Percentiles rank a stretch among this genome's conserved stretches.
Conservation (phyloP, 768 basidiomycete genomes). For the Naganishia onofrii region DNA sequence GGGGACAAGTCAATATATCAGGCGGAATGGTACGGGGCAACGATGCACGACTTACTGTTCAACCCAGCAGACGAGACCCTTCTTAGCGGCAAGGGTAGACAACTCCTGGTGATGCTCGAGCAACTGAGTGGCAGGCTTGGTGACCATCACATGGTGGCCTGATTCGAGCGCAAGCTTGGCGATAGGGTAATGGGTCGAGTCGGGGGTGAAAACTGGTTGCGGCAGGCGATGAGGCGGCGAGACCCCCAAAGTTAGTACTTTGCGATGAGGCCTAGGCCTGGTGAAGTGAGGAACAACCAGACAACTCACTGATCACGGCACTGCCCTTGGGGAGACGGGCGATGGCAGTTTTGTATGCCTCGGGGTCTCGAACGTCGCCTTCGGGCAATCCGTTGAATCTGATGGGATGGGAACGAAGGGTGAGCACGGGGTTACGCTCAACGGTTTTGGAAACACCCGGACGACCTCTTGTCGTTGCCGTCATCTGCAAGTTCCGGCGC, state of each 20-base stretch:
- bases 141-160: conserved; percentile 82
- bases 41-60: conserved; percentile 68
- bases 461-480: no score
- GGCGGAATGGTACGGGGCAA: conserved; percentile 58
- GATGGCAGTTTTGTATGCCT: conserved; percentile 77
- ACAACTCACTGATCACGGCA: conserved; percentile 68
- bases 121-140: conserved; percentile 86
- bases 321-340: conserved; percentile 73
- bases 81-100: conserved; percentile 70
- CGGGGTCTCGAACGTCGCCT: conserved; percentile 65
- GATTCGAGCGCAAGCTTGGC: conserved; percentile 80
- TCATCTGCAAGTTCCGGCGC: no score
- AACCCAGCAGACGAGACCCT: conserved; percentile 85
- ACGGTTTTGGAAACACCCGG: no score
- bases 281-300: conserved; percentile 22
- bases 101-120: conserved; percentile 77
- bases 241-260: background rate
- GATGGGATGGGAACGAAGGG: no score
- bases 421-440: no score
- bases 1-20: background rate
- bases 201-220: conserved; percentile 72
- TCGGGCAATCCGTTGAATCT: conserved; percentile 81
- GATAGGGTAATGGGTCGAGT: conserved; percentile 84
- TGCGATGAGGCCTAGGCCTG: conserved; percentile 14
- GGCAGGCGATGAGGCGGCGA: background rate